These are phyloP conservation scores for Sphaceloma murrayae DNA, from an alignment of 2,329 filamentous ascomycete species.

Conservation along the genomic window DNA sequence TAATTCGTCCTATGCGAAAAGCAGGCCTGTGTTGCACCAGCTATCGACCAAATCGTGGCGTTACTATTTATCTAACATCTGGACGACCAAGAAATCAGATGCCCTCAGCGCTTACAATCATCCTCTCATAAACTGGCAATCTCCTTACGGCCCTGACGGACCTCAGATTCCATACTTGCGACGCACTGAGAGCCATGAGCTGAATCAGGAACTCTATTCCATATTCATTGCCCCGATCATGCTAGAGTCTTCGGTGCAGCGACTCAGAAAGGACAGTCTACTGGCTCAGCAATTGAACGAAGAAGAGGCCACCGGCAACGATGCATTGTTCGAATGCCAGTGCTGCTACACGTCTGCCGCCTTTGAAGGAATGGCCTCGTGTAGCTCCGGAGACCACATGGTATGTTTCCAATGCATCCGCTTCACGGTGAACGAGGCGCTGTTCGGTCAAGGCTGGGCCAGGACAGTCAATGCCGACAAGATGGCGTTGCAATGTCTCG, in stretches of 20 bases:
- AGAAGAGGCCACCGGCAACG: conserved; percentile 38
- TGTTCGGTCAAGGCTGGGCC: conserved; percentile 89
- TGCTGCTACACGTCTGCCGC: conserved; percentile 65
- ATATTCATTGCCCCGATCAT: conserved; percentile 36
- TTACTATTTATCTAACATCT: conserved; percentile 61
- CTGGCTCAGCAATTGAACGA: conserved; percentile 41
- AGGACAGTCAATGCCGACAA: conserved; percentile 63
- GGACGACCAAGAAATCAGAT: conserved; percentile 54
- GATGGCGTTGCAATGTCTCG: conserved; percentile 74
- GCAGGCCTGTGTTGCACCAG: conserved; percentile 58
- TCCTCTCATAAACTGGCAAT: conserved; percentile 53
- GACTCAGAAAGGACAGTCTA: conserved; percentile 32
- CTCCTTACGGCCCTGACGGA: conserved; percentile 41
- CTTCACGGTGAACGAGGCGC: conserved; percentile 70
- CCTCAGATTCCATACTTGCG: conserved; percentile 53
- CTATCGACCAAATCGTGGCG: conserved; percentile 69
- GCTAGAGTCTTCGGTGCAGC: conserved; percentile 31
- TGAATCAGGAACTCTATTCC: conserved; percentile 42
- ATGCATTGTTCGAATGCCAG: conserved; percentile 56
- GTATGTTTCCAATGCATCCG: conserved; percentile 77
- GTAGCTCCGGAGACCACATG: conserved; percentile 58
- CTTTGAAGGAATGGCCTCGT: conserved; percentile 68
- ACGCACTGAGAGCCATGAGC: conserved; percentile 51
- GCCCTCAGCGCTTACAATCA: conserved; percentile 49
- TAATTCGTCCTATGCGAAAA: conserved; percentile 68